Evolutionary conservation across 495 filamentous ascomycete genomes (phyloP), one percentile per base, ranked within the genome.

Genomic region (Tuber indicum): DNA sequence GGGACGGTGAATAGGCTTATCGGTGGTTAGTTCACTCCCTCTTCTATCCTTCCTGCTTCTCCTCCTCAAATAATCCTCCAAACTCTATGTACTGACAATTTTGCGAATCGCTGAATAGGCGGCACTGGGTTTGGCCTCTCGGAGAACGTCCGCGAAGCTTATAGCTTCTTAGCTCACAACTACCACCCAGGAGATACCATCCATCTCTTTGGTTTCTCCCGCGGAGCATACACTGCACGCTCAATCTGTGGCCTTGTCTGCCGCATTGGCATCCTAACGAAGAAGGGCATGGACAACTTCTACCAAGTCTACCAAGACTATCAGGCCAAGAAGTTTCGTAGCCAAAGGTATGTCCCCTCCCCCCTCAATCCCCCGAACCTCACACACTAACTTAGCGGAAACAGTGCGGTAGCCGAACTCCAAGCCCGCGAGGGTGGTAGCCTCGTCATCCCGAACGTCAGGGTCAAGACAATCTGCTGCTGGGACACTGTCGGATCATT

Each of bases 191-290:
- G 91, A 19, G 91, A 93, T 81, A 90, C 92, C 77, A 92, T 93
- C 70, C 86, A 92, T 75, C 86, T 93, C 52, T 76, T 92, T 41
- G 91, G 91, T 17, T 93, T 93, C 84, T 92, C 91, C 49, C 87
- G 91, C 2, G 91, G 91, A 4, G 91, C 91, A 26, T 93, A 90
- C 79, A 93, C 91, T 4, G 91, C 90, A 4, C 86, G 91, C 75
- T 88, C 87, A 44, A 89, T 92, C 70, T 88, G 88, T 58, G 89
- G 89, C 19, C 85, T 92, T 82, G 89, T 93, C 70, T 86, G 84
- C 5, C 85, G 88, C 62, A 83, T 92, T 9, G 91, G 91, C 0
- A 82, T 93, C 14, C 86, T 93, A 47, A 92, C 89, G 4, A 86
- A 88, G 46, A 86, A 87, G 42, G 91, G 90, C n/a, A 87, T 92